A percentile compares a stretch with the other conserved stretches of the same genome.
These are phyloP conservation scores for Penicillium desertorum DNA, from an alignment of 495 filamentous ascomycete species.

Conservation along the genomic window DNA sequence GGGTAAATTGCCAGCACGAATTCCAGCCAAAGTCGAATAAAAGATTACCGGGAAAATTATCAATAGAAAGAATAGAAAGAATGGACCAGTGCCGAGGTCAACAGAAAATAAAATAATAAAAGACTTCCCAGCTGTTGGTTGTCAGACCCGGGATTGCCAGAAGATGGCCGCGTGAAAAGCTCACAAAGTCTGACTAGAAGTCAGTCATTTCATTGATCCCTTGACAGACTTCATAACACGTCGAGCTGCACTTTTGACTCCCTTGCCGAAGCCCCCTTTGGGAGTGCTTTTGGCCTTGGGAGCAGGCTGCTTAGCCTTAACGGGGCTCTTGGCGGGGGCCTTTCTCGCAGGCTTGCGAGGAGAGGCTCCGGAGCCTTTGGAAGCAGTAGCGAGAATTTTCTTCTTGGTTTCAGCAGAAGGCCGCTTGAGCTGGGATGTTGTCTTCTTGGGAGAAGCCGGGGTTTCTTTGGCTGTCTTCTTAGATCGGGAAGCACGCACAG, in stretches of 20 bases:
- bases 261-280: constrained; percentile 13
- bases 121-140: not conserved
- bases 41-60: constrained; percentile 6
- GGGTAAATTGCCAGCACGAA: constrained; percentile 13
- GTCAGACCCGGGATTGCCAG: not conserved
- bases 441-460: constrained; percentile 19
- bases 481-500: not conserved
- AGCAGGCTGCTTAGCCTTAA: constrained; percentile 15
- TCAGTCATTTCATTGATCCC: constrained; percentile 19
- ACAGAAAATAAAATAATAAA: not conserved
- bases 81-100: not conserved
- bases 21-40: constrained; percentile 2
- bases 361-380: constrained; percentile 25
- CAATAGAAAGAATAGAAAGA: not conserved
- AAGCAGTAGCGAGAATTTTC: constrained; percentile 31
- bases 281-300: constrained; percentile 15
- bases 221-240: constrained; percentile 21
- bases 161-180: not conserved
- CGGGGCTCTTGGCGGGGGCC: constrained; percentile 19
- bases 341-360: constrained; percentile 18
- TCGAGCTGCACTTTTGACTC: constrained; percentile 21
- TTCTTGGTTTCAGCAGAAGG: constrained; percentile 39
- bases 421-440: constrained; percentile 29
- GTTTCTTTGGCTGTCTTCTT: constrained; percentile 23
- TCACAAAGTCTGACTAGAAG: not conserved